Evolutionary conservation across 2,329 filamentous ascomycete species (phyloP), one percentile per base, ranked within the genome.

Genomic region (Microascus cirrosus): DNA sequence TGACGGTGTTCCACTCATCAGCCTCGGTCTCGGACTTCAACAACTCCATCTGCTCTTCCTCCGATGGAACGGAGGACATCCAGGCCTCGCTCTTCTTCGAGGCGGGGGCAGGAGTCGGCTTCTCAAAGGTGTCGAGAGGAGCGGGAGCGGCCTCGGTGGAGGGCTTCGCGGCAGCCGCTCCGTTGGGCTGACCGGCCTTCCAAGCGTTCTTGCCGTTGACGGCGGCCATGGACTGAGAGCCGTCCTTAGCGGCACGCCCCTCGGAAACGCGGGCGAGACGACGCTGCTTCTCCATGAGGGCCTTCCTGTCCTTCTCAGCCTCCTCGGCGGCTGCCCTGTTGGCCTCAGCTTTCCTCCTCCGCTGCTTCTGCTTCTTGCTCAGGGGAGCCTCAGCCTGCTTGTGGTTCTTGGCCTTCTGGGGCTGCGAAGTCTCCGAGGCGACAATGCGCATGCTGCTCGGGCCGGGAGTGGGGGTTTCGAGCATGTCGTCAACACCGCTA

Each of bases 361-460:
- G 94, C 77, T 96, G 92, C 60, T 91, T 86, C 76, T 95, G 90
- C 79, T 96, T 96, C 86, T 96, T 96, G 22, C 87, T 88, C 77
- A 96, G 89, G 20, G 80, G 81, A 54, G 81, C 79, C 70, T 89
- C 84, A 62, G 78, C 75, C 74, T 85, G 83, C 63, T 77, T 73
- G 65, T 81, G 77, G 73, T 84, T 84, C 62, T 78, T 74, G 72
- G 85, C 85, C 61, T 81, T 76, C 73, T 86, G 81, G 68, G 80
- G 73, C 79, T 83, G 69, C 73, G 80, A 66, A 72, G 81, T 69
- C 61, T 85, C 84, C 58, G 87, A 94, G 28, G 59, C 57, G 51
- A 59, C 57, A 62, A 97, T 77, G 61, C 89, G 89, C 61, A 96
- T 77, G 54, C 95, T 83, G 0, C 85, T 85, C 25, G 90, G 87